These are phyloP conservation scores for Cicer cuneatum DNA, from an alignment of 306 rosid genomes.

Conservation along the genomic window DNA sequence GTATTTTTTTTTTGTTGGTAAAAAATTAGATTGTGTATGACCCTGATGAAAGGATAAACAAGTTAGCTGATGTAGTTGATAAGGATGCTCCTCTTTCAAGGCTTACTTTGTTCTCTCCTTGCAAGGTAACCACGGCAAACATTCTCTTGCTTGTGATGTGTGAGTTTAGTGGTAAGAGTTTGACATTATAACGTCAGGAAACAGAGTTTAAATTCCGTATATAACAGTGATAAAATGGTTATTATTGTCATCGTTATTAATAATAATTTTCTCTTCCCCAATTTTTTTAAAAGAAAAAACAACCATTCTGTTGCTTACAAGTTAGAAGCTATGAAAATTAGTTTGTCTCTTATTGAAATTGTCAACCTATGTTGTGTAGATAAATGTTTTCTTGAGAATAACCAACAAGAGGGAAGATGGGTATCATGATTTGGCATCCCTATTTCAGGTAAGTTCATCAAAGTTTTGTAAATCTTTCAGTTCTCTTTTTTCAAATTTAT, in stretches of 20 bases:
- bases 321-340: constrained; percentile 16
- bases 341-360: constrained; percentile 37
- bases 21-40: constrained; percentile 70
- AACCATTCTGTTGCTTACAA: constrained; percentile 25
- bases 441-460: constrained; percentile 79
- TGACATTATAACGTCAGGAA: too few species aligned
- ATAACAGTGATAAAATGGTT: too few species aligned
- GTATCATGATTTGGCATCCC: constrained; percentile 96
- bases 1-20: neutral
- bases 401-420: constrained; percentile 94
- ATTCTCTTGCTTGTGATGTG: neutral
- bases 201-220: too few species aligned
- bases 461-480: constrained; percentile 31
- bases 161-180: too few species aligned
- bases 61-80: constrained; percentile 77
- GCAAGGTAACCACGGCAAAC: constrained; percentile 65
- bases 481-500: constrained; percentile 12
- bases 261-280: too few species aligned
- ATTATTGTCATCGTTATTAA: too few species aligned
- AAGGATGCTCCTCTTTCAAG: constrained; percentile 80
- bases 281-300: too few species aligned
- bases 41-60: constrained; percentile 84
- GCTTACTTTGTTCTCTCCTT: constrained; percentile 91
- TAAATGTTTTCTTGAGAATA: constrained; percentile 91
- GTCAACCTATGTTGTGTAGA: constrained; percentile 45